Evolutionary conservation across 1,139 yeast genomes (phyloP).

Genomic region (Kodamaea fungicola): DNA sequence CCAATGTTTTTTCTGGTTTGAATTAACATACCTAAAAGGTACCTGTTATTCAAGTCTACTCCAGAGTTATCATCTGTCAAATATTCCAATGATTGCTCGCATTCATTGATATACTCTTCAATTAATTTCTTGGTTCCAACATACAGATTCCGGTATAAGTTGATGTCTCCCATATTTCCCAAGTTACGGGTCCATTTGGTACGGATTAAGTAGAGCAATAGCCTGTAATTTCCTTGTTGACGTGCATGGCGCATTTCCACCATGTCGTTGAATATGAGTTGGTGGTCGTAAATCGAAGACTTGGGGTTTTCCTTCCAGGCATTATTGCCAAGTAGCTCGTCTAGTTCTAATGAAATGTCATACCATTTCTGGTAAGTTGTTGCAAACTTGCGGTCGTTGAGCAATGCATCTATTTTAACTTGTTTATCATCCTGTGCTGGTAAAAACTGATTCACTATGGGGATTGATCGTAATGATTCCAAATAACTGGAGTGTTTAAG

Average conservation of each 20-base stretch:
- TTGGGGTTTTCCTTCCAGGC: constrained; percentile 67
- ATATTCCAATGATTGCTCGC: constrained; percentile 58
- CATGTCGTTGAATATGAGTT: constrained; percentile 52
- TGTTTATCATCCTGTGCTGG: constrained; percentile 28
- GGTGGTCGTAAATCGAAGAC: constrained; percentile 68
- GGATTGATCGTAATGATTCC: constrained; percentile 16
- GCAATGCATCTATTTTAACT: constrained; percentile 25
- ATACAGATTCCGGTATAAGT: constrained; percentile 71
- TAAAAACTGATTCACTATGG: constrained; percentile 25
- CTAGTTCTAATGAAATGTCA: constrained; percentile 58
- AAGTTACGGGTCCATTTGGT: constrained; percentile 83
- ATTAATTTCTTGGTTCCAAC: constrained; percentile 84
- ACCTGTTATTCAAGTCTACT: constrained; percentile 61
- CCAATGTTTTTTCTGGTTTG: constrained; percentile 93
- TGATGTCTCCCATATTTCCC: constrained; percentile 84
- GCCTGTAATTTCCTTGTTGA: constrained; percentile 50
- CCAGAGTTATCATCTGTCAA: constrained; percentile 33
- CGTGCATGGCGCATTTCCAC: constrained; percentile 63
- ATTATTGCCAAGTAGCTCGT: constrained; percentile 58
- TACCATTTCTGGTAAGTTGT: constrained; percentile 72
- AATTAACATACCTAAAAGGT: constrained; percentile 71
- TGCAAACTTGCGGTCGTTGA: constrained; percentile 54
- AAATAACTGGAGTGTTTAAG: not conserved
- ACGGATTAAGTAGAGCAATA: constrained; percentile 67
- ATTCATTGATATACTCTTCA: constrained; percentile 79